A percentile compares a stretch with the other conserved stretches of the same genome.
These are phyloP conservation scores for Mortierella sp. DNA, from an alignment of 371 early-diverging fungal genomes.

Conservation along the genomic window DNA sequence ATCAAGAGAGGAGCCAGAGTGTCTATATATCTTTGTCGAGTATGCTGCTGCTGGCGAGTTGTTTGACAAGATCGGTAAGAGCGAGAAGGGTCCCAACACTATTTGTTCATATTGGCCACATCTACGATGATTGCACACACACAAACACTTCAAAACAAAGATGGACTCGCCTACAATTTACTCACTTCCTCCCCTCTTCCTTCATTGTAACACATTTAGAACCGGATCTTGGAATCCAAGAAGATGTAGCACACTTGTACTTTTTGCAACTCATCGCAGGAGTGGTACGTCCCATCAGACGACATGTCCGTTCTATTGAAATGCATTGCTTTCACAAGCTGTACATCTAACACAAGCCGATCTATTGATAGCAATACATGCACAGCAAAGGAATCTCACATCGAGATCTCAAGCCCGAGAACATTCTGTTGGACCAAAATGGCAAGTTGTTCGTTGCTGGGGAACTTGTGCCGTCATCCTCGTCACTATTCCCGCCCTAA, in stretches of 20 bases:
- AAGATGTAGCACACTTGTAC: constrained; percentile 76
- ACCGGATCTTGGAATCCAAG: constrained; percentile 78
- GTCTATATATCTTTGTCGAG: constrained; percentile 65
- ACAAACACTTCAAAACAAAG: too few species aligned
- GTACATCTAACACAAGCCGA: too few species aligned
- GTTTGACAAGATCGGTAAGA: constrained; percentile 71
- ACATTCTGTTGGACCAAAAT: constrained; percentile 68
- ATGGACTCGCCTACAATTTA: too few species aligned
- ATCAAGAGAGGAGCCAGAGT: constrained; percentile 57
- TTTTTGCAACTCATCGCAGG: constrained; percentile 75
- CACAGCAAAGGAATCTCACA: constrained; percentile 57
- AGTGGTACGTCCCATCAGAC: constrained; percentile 59
- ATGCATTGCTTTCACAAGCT: too few species aligned
- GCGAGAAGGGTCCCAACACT: too few species aligned
- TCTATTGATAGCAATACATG: constrained; percentile 32
- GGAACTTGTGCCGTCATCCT: too few species aligned
- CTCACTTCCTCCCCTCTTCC: background rate
- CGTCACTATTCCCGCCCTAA: too few species aligned
- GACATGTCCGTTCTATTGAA: too few species aligned
- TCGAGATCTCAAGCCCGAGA: constrained; percentile 77
- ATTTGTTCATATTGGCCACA: too few species aligned
- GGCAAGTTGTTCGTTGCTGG: constrained; percentile 18
- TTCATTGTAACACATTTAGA: constrained; percentile 42
- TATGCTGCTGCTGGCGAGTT: constrained; percentile 72
- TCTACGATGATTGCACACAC: too few species aligned